Evolutionary conservation across 2,329 filamentous ascomycete species (phyloP), one percentile per base, ranked within the genome.

Genomic region (Neonectria neomacrospora): DNA sequence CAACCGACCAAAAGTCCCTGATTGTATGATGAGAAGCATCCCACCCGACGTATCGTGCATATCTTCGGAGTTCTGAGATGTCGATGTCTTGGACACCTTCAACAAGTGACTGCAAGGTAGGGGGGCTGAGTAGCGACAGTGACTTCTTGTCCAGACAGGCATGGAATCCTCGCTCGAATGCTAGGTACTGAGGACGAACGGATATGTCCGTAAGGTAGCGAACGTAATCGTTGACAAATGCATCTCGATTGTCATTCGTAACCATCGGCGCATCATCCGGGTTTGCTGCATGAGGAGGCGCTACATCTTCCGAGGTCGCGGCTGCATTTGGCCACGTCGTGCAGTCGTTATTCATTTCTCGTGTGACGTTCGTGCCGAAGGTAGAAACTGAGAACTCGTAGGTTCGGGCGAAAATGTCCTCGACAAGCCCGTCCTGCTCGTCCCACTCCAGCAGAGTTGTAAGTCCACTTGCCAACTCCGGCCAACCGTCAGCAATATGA

Each of bases 401-500:
- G 0, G 93, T 95, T 59, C 93, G 86, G 61, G 90, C 85, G 76
- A 97, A 96, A 2, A 96, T 77, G 67, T 97, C 93, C 64, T 90
- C 91, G 1, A 97, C 91, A 22, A 90, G 83, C 0, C 93, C 93
- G 54, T 96, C 82, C 44, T 82, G 83, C 70, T 90, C 91, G 50
- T 90, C 85, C 93, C 93, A 97, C 47, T 91, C 85, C 2, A 95
- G 80, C 1, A 98, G 81, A 3, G 85, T 83, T 5, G 88, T 88
- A 16, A 99, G 83, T 0, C 93, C 91, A 69, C 85, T 93, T 1
- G 89, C 88, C 3, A 97, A 84, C 16, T 91, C 89, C 1, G 93
- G 92, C 95, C 95, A 98, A 4, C 93, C 94, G 71, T 97, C 94
- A 3, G 85, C 83, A 65, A 98, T 93, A 74, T 94, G 90, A 50